A percentile compares a stretch with the other conserved stretches of the same genome.
phyloP scores from a whole-genome alignment of 2,329 filamentous ascomycete species.

The Phyllosticta citribraziliensis region DNA sequence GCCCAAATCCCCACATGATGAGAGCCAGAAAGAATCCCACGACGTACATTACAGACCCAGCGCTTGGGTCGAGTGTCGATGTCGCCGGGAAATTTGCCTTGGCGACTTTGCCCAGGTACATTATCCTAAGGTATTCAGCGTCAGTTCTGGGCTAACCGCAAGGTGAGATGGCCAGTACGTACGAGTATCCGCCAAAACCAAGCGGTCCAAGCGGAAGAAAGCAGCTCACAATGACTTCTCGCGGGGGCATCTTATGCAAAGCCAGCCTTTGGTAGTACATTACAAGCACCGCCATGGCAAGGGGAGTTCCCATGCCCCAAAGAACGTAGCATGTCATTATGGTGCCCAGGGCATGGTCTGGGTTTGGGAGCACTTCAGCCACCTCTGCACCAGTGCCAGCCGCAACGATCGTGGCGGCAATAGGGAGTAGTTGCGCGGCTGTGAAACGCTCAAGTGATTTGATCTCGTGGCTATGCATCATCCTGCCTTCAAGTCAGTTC shows the following conservation, averaged over 20 bases:
- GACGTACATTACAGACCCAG: constrained; percentile 45
- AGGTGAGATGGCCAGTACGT: neutral
- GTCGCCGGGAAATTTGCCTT: constrained; percentile 27
- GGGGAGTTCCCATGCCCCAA: constrained; percentile 51
- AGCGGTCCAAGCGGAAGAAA: constrained; percentile 56
- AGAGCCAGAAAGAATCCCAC: constrained; percentile 41
- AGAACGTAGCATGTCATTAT: constrained; percentile 54
- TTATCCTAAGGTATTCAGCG: constrained; percentile 9
- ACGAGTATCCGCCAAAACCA: constrained; percentile 47
- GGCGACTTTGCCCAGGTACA: constrained; percentile 36
- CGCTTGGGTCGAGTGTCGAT: constrained; percentile 21
- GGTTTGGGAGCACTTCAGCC: constrained; percentile 45
- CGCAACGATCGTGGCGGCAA: constrained; percentile 53
- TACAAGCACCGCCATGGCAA: constrained; percentile 50
- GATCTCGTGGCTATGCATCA: constrained; percentile 7
- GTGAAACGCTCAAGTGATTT: constrained; percentile 38
- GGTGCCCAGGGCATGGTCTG: constrained; percentile 46
- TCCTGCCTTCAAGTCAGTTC: neutral
- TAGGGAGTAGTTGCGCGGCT: constrained; percentile 52
- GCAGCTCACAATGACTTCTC: constrained; percentile 54
- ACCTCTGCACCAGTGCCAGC: constrained; percentile 53
- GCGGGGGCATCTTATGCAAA: constrained; percentile 51
- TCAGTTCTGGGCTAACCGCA: neutral
- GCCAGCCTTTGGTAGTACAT: constrained; percentile 59
- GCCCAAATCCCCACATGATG: constrained; percentile 44